Percentiles rank a stretch among this genome's conserved stretches.
Evolutionary conservation across 1,139 yeast genomes (phyloP).

Genomic region (Eremothecium gossypii): DNA sequence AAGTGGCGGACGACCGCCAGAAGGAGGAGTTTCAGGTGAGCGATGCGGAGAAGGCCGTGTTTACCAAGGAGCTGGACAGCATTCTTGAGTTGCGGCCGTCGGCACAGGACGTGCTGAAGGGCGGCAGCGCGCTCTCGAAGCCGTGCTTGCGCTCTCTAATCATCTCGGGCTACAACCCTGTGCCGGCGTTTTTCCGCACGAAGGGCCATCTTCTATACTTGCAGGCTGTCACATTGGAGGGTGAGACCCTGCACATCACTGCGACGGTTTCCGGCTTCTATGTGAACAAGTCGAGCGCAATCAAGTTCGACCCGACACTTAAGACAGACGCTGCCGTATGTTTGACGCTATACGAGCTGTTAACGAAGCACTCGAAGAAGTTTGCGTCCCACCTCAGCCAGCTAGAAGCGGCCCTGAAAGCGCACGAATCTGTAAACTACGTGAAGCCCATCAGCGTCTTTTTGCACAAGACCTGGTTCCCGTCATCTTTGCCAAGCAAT

Average conservation of each 20-base stretch:
- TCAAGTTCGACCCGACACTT: constrained; percentile 59
- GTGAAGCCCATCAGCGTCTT: constrained; percentile 52
- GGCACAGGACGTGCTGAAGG: constrained; percentile 16
- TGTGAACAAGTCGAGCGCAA: constrained; percentile 58
- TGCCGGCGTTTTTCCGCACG: constrained; percentile 48
- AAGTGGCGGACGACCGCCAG: constrained; percentile 11
- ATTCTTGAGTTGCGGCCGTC: constrained; percentile 16
- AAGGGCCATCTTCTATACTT: constrained; percentile 79
- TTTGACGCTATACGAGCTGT: constrained; percentile 28
- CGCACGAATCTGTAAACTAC: constrained; percentile 46
- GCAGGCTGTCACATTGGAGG: constrained; percentile 68
- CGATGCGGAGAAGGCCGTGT: constrained; percentile 28
- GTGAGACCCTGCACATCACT: constrained; percentile 69
- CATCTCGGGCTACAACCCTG: constrained; percentile 83
- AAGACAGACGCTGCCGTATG: constrained; percentile 32
- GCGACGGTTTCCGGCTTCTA: constrained; percentile 71
- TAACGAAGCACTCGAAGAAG: constrained; percentile 30
- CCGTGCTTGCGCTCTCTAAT: constrained; percentile 43
- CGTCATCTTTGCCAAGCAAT: constrained; percentile 30
- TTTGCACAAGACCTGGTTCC: constrained; percentile 72
- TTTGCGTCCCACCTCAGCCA: constrained; percentile 32
- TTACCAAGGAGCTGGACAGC: constrained; percentile 23
- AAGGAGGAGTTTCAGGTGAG: constrained; percentile 18
- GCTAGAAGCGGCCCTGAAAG: constrained; percentile 36
- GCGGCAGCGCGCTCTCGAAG: constrained; percentile 25